Evolutionary conservation across 2,329 filamentous ascomycete genomes (phyloP).

Genomic region (Penicillium digitatum): DNA sequence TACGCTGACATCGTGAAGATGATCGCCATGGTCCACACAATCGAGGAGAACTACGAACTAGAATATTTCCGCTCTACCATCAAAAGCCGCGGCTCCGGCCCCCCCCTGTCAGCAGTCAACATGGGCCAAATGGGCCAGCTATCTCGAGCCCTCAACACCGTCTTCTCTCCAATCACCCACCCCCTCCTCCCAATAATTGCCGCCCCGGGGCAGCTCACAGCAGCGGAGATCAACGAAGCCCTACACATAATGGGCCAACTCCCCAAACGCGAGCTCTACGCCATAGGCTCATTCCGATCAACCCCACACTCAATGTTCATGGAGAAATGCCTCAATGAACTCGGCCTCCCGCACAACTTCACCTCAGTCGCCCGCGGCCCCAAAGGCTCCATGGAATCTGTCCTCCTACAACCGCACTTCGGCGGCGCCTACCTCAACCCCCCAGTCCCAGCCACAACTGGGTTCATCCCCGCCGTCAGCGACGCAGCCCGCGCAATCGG

Average conservation of each 20-base stretch:
- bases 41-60: conserved; percentile 84
- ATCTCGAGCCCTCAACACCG: conserved; percentile 75
- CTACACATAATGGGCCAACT: conserved; percentile 75
- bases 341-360: conserved; percentile 81
- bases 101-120: conserved; percentile 77
- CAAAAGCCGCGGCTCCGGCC: conserved; percentile 62
- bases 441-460: conserved; percentile 56
- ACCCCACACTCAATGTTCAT: conserved; percentile 79
- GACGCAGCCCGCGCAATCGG: conserved; percentile 75
- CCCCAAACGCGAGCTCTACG: conserved; percentile 74
- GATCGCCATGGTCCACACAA: conserved; percentile 76
- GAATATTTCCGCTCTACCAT: conserved; percentile 82
- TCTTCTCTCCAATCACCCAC: conserved; percentile 85
- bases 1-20: conserved; percentile 88
- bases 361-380: conserved; percentile 67
- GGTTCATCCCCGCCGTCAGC: conserved; percentile 63
- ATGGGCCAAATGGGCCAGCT: conserved; percentile 85
- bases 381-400: conserved; percentile 64
- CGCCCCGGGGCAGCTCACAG: conserved; percentile 79
- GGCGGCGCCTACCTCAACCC: conserved; percentile 79
- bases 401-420: conserved; percentile 70
- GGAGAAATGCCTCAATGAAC: conserved; percentile 75
- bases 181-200: conserved; percentile 78
- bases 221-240: conserved; percentile 77
- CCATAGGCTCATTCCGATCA: conserved; percentile 68